phyloP scores from a whole-genome alignment of 116 monocot species.

The Zostera marina region DNA sequence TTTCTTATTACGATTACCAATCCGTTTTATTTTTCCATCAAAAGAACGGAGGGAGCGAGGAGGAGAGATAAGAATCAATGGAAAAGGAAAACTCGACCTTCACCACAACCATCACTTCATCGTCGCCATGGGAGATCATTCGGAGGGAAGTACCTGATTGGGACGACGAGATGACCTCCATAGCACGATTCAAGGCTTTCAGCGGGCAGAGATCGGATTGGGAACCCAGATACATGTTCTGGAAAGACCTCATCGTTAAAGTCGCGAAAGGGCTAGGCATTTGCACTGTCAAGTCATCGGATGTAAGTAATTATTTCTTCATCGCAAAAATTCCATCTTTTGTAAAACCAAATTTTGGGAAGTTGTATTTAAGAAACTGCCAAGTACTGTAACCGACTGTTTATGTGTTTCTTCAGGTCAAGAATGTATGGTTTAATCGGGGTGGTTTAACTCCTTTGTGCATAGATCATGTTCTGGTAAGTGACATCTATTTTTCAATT shows the following conservation, averaged over 20 bases:
- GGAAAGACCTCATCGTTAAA: conserved; percentile 63
- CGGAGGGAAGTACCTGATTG: conserved; percentile 52
- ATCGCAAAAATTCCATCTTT: not conserved
- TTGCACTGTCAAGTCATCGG: conserved; percentile 22
- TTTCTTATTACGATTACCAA: no score
- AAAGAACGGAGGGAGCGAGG: not conserved
- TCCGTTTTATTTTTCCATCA: no score
- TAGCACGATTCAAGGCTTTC: conserved; percentile 73
- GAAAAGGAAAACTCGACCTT: not conserved
- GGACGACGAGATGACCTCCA: conserved; percentile 47
- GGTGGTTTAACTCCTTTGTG: conserved; percentile 70
- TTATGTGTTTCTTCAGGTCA: conserved; percentile 29
- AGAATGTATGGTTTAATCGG: conserved; percentile 59
- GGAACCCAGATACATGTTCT: conserved; percentile 57
- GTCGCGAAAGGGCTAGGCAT: conserved; percentile 48
- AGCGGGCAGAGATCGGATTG: conserved; percentile 83
- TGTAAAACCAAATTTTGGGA: not conserved
- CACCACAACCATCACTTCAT: not conserved
- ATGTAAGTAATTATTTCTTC: conserved; percentile 19
- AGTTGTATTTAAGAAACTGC: not conserved
- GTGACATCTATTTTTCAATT: not conserved
- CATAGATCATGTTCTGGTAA: conserved; percentile 58
- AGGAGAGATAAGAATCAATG: not conserved
- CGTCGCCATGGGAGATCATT: conserved; percentile 20
- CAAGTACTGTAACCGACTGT: not conserved